A percentile compares a stretch with the other conserved stretches of the same genome.
These are phyloP conservation scores for Gynostemma pentaphyllum DNA, from an alignment of 306 rosid species.

Conservation along the genomic window DNA sequence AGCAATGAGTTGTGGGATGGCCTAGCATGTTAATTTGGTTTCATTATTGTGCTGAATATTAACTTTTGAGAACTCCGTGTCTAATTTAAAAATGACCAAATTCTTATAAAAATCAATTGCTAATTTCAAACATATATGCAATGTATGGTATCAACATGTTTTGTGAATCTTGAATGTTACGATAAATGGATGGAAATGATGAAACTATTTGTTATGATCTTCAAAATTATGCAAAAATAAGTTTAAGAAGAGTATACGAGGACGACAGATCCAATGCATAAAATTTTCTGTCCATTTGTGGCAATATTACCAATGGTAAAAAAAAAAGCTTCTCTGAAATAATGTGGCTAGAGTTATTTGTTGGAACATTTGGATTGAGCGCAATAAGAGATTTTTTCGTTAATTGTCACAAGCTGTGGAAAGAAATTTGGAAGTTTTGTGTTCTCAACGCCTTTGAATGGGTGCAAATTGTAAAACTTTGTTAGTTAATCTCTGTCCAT, in stretches of 20 bases:
- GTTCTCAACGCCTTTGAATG: no score
- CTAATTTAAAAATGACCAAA: background rate
- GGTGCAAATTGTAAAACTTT: no score
- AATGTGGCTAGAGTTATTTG: no score
- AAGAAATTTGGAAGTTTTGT: no score
- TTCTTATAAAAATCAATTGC: background rate
- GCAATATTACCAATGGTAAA: no score
- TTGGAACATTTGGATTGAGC: no score
- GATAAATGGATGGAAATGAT: background rate
- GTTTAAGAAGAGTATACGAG: background rate
- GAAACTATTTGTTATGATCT: background rate
- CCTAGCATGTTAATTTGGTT: background rate
- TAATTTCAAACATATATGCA: constrained; percentile 1
- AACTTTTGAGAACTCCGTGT: background rate
- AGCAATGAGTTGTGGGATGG: background rate
- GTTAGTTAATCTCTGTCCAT: no score
- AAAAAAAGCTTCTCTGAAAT: no score
- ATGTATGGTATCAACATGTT: background rate
- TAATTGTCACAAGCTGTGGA: no score
- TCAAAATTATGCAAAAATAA: background rate
- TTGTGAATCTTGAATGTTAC: background rate
- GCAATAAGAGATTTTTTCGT: no score
- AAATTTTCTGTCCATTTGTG: no score
- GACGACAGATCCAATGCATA: background rate
- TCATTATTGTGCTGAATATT: background rate